Base-by-base conservation (phyloP, 2,329 filamentous ascomycete genomes). In the Zarea fungicola region DNA sequence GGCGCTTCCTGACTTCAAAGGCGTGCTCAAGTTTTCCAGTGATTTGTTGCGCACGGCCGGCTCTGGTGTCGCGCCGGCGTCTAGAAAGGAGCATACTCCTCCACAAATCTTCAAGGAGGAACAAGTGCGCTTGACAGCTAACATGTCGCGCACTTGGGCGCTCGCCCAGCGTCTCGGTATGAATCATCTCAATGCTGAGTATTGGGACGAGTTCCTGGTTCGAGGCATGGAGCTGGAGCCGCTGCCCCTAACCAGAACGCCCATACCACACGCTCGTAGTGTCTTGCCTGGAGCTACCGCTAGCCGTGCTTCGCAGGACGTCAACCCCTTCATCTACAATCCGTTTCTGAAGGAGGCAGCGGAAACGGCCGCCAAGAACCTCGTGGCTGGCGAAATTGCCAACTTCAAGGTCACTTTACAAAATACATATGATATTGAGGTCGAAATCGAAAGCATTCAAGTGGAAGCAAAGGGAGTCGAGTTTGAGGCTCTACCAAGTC, bases 181-280 rank as follows among this genome's bases (percentile, higher is more conserved):
- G 23, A 71, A 77, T 5, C 70, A 85, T 49, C 67, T 92, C 35
- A 77, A 83, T 45, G 90, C 89, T 6, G 87, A 93, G 57, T 99
- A 96, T 62, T 99, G 93, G 93, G 93, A 99, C 64, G 89, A 96
- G 60, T 97, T 97, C 58, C 73, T 99, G 8, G 78, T 99, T 40
- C 83, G 93, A 42, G 83, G 83, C 54, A 73, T 95, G 57, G 80
- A 84, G 48, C 71, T 95, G 36, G 80, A 90, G 43, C 73, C 85
- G 21, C 65, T 81, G 31, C 72, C 82, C 9, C 67, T 73, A 35
- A 75, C 77, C 10, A 77, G 79, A 55, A 76, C 77, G 14, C 84
- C 88, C 0, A 77, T 88, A 44, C 76, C 84, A 6, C 87, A 90
- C 59, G 72, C 76, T 2, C 78, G 73, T 53, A 77, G 69, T 48